Percentiles rank a stretch among this genome's conserved stretches.
phyloP scores from a whole-genome alignment of 306 rosid species.

The Dryas octopetala region DNA sequence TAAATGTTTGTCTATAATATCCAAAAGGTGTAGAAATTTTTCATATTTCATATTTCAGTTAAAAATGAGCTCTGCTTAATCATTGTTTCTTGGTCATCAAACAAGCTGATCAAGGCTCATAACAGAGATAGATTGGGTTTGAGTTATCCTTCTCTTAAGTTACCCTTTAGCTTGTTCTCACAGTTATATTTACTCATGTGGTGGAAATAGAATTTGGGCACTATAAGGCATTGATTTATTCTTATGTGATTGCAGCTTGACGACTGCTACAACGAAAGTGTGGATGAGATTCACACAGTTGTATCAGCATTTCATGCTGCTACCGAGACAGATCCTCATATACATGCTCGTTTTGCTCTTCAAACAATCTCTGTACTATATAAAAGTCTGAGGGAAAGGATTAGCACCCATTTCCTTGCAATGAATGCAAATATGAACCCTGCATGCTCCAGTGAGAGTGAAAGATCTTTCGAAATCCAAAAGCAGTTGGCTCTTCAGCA shows the following conservation, averaged over 20 bases:
- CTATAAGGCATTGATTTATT: background rate
- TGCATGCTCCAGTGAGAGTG: conserved; percentile 47
- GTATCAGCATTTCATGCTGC: conserved; percentile 83
- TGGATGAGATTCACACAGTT: conserved; percentile 83
- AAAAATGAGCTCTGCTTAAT: too few relatives aligned
- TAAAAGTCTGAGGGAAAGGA: conserved; percentile 72
- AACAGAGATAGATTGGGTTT: too few relatives aligned
- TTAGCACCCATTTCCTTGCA: conserved; percentile 58
- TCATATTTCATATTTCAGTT: too few relatives aligned
- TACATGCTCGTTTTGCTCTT: conserved; percentile 72
- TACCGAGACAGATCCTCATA: conserved; percentile 70
- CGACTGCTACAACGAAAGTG: conserved; percentile 63
- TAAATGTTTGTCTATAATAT: background rate
- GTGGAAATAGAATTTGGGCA: background rate
- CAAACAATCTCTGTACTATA: conserved; percentile 54
- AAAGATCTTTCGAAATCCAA: conserved; percentile 55
- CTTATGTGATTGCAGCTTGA: conserved; percentile 55
- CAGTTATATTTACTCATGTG: background rate
- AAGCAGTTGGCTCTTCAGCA: conserved; percentile 90
- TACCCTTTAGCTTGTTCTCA: background rate
- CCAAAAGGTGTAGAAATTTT: background rate
- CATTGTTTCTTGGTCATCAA: too few relatives aligned
- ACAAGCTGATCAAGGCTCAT: too few relatives aligned
- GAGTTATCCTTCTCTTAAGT: too few relatives aligned
- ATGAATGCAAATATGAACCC: conserved; percentile 44